Percentiles rank a stretch among this genome's conserved stretches.
Conservation (phyloP, 129 eudicot species). For the Arctium lappa region DNA sequence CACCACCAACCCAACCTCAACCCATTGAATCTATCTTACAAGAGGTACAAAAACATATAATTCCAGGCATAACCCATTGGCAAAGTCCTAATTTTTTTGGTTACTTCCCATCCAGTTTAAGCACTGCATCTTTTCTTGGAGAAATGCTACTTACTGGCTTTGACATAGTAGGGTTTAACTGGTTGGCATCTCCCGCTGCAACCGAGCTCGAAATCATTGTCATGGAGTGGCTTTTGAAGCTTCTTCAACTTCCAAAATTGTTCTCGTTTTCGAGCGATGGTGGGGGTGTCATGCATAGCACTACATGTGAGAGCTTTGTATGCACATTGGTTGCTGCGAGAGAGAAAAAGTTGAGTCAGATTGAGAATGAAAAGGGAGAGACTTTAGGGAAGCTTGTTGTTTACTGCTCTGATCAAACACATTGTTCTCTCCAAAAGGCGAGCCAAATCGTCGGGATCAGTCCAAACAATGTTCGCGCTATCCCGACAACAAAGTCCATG, state of each 20-base stretch:
- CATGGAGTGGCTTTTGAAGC: constrained; percentile 36
- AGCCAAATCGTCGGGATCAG: constrained; percentile 29
- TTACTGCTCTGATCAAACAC: constrained; percentile 44
- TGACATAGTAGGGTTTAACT: constrained; percentile 35
- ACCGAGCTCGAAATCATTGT: constrained; percentile 42
- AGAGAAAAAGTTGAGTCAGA: constrained; percentile 16
- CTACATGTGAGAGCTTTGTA: constrained; percentile 43
- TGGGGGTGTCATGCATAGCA: constrained; percentile 45
- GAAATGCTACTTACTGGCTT: constrained; percentile 43
- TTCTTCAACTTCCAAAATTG: constrained; percentile 37
- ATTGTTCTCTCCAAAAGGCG: constrained; percentile 26
- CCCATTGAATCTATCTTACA: constrained; percentile 33
- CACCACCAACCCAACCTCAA: constrained; percentile 32
- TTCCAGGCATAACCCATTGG: constrained; percentile 48
- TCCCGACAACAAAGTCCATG: constrained; percentile 11
- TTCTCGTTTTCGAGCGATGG: constrained; percentile 36
- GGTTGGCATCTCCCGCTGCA: constrained; percentile 40
- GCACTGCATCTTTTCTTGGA: constrained; percentile 34
- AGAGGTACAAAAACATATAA: constrained; percentile 27
- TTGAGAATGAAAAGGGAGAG: neutral
- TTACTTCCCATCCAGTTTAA: constrained; percentile 30
- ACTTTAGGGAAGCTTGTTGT: constrained; percentile 12
- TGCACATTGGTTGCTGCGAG: constrained; percentile 34
- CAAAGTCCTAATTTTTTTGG: constrained; percentile 46
- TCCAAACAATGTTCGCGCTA: constrained; percentile 14